Conservation (phyloP, 129 eudicot genomes). For the Flaveria bidentis region DNA sequence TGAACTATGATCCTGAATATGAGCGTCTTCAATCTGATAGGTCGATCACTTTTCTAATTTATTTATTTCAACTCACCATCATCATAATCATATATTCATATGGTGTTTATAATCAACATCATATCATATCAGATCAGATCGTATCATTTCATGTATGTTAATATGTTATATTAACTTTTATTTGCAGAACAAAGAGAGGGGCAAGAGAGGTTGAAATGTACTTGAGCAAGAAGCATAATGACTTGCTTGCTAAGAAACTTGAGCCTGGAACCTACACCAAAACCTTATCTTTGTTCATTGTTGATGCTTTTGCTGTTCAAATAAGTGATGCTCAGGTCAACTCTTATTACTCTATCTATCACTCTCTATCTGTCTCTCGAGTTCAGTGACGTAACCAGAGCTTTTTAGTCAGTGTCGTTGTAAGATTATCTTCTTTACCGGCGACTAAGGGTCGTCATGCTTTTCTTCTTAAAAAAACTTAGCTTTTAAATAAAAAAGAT, state of each 20-base stretch:
- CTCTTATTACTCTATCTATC: not conserved
- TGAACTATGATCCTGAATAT: conserved; percentile 93
- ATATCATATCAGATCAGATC: too few species aligned
- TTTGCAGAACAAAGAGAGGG: conserved; percentile 65
- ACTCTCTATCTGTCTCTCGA: too few species aligned
- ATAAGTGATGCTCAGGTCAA: conserved; percentile 75
- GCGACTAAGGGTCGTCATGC: too few species aligned
- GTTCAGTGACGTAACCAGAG: too few species aligned
- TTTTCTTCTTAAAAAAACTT: too few species aligned
- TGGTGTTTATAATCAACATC: too few species aligned
- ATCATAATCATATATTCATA: not conserved
- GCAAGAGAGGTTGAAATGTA: conserved; percentile 70
- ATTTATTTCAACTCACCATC: not conserved
- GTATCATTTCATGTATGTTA: too few species aligned
- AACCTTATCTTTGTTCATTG: conserved; percentile 78
- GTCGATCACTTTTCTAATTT: conserved; percentile 36
- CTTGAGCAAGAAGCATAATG: conserved; percentile 87
- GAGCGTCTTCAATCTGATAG: conserved; percentile 84
- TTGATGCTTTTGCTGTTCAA: conserved; percentile 94
- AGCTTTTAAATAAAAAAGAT: too few species aligned
- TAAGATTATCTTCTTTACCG: too few species aligned
- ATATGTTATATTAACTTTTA: too few species aligned
- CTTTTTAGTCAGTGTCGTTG: too few species aligned
- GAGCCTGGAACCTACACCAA: conserved; percentile 69
- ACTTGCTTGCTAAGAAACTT: conserved; percentile 57